Evolutionary conservation across 208 protist species (phyloP), one percentile per base, ranked within the genome.

Genomic region (Trypanosoma platydactyli): DNA sequence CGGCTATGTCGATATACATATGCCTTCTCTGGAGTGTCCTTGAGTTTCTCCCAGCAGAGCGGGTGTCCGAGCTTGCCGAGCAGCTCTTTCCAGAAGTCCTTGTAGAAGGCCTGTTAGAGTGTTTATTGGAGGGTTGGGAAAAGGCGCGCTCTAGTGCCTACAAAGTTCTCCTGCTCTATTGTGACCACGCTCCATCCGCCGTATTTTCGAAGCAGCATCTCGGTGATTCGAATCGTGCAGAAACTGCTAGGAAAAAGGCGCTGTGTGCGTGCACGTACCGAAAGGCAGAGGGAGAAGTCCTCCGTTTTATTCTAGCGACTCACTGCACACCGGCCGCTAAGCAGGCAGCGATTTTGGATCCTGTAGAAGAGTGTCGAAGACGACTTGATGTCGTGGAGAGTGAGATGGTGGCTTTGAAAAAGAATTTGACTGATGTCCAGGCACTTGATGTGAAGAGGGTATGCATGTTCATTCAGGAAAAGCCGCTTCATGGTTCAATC

Each of bases 81-180:
- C 11, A 55, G 18, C 9, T 75, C 77, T 46, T 79, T 89, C 57
- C 65, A 53, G 6, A 22, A n/a, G 13, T 54, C 35, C 56, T 77
- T 77, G 24, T 80, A 82, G 44, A 76, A 58, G 30, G 58, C 0
- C 62, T 96, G 22, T 29, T 94, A n/a, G 65, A 77, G 12, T 71
- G 72, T 18, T 58, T 96, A 38, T 86, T 78, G 3, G 82, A 90
- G 54, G 90, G 90, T 27, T 96, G 90, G 90, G 75, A 77, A 30
- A 68, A 83, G 45, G 79, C 79, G 20, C 87, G 86, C 12, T 48
- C 60, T 12, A 56, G 65, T 25, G 90, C 90, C 1, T 64, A 54
- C 15, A 78, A 75, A 18, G 49, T 92, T 50, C 77, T 95, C 25
- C 22, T 63, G 1, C 51, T 83, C 6, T 90, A 86, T 60, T 76